Evolutionary conservation across 768 basidiomycete species (phyloP).

Genomic region (Termitomyces sp.): DNA sequence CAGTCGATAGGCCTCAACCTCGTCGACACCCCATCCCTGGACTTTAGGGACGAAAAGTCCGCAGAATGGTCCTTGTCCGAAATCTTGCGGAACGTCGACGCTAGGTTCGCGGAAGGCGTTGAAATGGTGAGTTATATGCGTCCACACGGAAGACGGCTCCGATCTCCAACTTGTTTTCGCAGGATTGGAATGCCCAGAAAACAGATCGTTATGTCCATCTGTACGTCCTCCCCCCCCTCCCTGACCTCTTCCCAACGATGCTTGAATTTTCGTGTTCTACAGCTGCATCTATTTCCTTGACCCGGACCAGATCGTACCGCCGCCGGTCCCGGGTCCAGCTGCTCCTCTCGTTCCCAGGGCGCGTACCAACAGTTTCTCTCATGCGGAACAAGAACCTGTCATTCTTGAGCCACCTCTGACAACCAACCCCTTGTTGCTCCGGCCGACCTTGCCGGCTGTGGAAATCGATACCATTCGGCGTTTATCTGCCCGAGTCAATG

Average conservation of each 20-base stretch:
- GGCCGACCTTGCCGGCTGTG: constrained; percentile 58
- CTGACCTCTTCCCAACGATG: constrained; percentile 12
- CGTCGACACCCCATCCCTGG: constrained; percentile 79
- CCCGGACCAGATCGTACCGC: constrained; percentile 75
- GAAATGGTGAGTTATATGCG: constrained; percentile 59
- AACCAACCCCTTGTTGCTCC: constrained; percentile 61
- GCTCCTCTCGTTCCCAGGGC: constrained; percentile 63
- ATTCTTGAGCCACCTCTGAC: constrained; percentile 77
- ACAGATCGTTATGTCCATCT: constrained; percentile 81
- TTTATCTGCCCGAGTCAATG: constrained; percentile 77
- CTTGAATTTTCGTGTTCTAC: constrained; percentile 15
- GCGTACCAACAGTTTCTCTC: constrained; percentile 67
- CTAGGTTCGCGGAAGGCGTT: constrained; percentile 64
- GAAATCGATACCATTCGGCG: constrained; percentile 79
- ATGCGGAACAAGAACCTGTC: constrained; percentile 67
- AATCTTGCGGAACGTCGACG: constrained; percentile 66
- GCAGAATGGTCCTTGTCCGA: constrained; percentile 62
- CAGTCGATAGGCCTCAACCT: constrained; percentile 59
- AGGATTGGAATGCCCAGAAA: constrained; percentile 68
- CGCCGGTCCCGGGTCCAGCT: constrained; percentile 58
- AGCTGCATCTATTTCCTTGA: constrained; percentile 88
- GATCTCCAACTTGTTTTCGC: constrained; percentile 12
- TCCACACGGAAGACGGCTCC: constrained; percentile 12
- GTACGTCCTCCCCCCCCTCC: constrained; percentile 36
- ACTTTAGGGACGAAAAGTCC: constrained; percentile 60